A percentile compares a stretch with the other conserved stretches of the same genome.
Conservation (phyloP, 2,329 filamentous ascomycete species). For the Arthrocladium fulminans region DNA sequence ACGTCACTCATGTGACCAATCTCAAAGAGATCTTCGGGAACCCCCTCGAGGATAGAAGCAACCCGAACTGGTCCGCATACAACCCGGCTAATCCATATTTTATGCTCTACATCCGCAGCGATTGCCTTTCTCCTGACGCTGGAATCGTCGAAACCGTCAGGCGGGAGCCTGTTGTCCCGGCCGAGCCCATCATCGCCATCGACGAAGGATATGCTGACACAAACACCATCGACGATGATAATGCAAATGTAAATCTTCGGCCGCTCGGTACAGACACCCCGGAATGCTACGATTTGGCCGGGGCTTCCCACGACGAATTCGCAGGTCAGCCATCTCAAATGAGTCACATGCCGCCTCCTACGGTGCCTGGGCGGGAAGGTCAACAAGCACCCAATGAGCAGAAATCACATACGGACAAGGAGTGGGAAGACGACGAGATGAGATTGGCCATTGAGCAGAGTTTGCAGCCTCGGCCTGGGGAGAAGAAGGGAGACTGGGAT, state of each 20-base stretch:
- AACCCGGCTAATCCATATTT: conserved; percentile 48
- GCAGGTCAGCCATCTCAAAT: conserved; percentile 2
- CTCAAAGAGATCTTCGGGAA: conserved; percentile 48
- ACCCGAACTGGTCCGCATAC: conserved; percentile 35
- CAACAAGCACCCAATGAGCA: neutral
- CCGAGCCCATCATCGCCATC: neutral
- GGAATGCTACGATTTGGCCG: neutral
- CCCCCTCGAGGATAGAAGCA: conserved; percentile 10
- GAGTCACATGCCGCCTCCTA: conserved; percentile 1
- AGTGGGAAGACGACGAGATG: conserved; percentile 2
- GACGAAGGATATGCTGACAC: neutral
- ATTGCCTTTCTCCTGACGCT: conserved; percentile 46
- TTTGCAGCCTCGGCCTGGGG: neutral
- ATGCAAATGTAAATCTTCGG: conserved; percentile 5
- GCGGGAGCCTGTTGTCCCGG: conserved; percentile 28
- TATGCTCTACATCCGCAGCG: conserved; percentile 70
- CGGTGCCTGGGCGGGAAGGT: neutral
- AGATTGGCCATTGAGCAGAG: conserved; percentile 3
- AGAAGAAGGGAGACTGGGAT: conserved; percentile 4
- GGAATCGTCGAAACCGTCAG: conserved; percentile 48
- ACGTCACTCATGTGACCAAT: conserved; percentile 60
- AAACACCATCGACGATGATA: neutral
- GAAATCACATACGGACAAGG: neutral
- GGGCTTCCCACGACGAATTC: conserved; percentile 5
- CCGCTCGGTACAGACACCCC: conserved; percentile 7